Conservation (phyloP, 2,329 filamentous ascomycete genomes). For the Xylariaceae sp. region DNA sequence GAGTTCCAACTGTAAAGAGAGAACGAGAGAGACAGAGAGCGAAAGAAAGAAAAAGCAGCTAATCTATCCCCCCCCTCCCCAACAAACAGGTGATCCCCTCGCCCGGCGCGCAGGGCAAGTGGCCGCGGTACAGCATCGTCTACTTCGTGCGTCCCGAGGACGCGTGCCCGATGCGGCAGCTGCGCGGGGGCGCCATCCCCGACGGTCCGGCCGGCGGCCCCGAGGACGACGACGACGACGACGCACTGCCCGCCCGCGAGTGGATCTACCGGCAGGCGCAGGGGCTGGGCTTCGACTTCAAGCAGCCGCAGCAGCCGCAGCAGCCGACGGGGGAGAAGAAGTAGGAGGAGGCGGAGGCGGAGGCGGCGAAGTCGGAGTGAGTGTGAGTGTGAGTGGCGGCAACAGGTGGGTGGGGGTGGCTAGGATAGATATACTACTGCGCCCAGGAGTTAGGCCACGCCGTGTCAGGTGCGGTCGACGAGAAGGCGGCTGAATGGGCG, state of each 20-base stretch:
- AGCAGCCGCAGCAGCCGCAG: constrained; percentile 1
- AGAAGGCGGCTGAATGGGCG: too few species aligned
- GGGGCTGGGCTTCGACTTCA: constrained; percentile 13
- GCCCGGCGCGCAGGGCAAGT: constrained; percentile 23
- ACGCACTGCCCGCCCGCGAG: constrained; percentile 16
- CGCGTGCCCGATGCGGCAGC: constrained; percentile 20
- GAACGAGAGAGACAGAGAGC: too few species aligned
- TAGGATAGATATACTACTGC: too few species aligned
- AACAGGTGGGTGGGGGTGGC: too few species aligned
- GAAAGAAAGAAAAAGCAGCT: too few species aligned
- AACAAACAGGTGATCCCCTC: constrained; percentile 27
- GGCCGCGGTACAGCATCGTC: constrained; percentile 26
- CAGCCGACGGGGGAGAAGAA: constrained; percentile 2
- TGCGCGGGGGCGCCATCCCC: constrained; percentile 16
- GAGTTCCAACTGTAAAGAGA: too few species aligned
- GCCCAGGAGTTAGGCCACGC: too few species aligned
- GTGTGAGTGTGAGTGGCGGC: too few species aligned
- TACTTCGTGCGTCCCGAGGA: constrained; percentile 29
- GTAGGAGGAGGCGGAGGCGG: not conserved
- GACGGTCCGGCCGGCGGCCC: constrained; percentile 3
- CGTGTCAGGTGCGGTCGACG: too few species aligned
- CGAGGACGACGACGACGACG: constrained; percentile 5
- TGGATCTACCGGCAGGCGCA: constrained; percentile 20
- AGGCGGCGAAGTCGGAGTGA: not conserved
- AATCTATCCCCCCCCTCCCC: too few species aligned